phyloP scores from a whole-genome alignment of 768 basidiomycete species.

The Kockovaella imperatae region DNA sequence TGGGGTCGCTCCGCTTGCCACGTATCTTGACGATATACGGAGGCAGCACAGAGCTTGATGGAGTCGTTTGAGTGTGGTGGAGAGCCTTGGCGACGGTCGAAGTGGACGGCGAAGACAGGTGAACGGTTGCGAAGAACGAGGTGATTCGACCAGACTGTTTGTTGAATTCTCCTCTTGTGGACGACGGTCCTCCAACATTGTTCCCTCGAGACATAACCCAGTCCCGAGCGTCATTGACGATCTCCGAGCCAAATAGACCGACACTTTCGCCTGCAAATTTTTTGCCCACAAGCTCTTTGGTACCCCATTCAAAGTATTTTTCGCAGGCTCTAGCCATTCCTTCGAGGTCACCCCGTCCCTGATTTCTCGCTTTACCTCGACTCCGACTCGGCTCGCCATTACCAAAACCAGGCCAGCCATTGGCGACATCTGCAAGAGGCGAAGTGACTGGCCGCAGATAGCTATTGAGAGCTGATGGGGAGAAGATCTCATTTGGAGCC shows the following conservation, averaged over 20 bases:
- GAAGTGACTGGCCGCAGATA: constrained; percentile 66
- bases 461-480: constrained; percentile 61
- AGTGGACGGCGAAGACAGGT: not conserved
- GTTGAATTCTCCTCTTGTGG: no score
- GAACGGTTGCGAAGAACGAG: not conserved
- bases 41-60: constrained; percentile 43
- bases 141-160: not conserved
- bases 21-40: constrained; percentile 57
- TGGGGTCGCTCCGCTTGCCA: constrained; percentile 55
- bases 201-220: constrained; percentile 46
- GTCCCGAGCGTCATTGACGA: constrained; percentile 64
- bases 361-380: constrained; percentile 24
- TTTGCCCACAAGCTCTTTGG: constrained; percentile 69
- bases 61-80: constrained; percentile 44
- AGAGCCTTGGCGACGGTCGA: constrained; percentile 56
- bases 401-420: constrained; percentile 40
- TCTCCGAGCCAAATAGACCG: constrained; percentile 63
- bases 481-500: constrained; percentile 64
- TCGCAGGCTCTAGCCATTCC: constrained; percentile 74
- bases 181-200: no score
- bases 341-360: constrained; percentile 39
- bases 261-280: constrained; percentile 63
- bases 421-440: constrained; percentile 7
- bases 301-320: constrained; percentile 86
- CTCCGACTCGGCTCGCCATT: constrained; percentile 8